Evolutionary conservation across 2,329 filamentous ascomycete species (phyloP).

Genomic region (Capronia epimyces): DNA sequence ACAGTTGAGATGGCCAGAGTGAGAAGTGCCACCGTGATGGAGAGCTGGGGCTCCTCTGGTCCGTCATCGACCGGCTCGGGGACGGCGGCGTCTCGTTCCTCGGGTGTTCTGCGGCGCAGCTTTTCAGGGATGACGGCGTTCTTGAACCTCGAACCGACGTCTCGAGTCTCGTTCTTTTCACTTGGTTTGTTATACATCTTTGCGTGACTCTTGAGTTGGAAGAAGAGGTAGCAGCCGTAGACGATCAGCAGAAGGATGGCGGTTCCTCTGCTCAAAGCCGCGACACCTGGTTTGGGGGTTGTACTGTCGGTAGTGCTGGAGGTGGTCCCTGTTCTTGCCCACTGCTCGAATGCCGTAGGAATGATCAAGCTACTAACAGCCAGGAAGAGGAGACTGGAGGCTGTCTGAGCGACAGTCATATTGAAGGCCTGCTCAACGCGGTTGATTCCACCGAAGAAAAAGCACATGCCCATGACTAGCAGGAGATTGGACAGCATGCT

Average conservation of each 20-base stretch:
- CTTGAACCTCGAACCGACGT: constrained; percentile 25
- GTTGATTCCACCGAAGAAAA: constrained; percentile 78
- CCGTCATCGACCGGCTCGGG: constrained; percentile 53
- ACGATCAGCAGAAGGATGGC: constrained; percentile 78
- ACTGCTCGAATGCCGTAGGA: constrained; percentile 74
- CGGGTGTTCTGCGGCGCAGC: constrained; percentile 6
- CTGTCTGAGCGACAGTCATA: constrained; percentile 83
- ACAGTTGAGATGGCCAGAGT: constrained; percentile 69
- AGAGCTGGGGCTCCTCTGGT: constrained; percentile 67
- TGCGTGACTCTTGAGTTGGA: constrained; percentile 83
- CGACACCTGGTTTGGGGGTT: constrained; percentile 24
- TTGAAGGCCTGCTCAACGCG: constrained; percentile 85
- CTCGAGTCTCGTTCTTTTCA: constrained; percentile 64
- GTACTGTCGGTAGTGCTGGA: constrained; percentile 10
- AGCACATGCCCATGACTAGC: constrained; percentile 85
- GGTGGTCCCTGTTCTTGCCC: constrained; percentile 37
- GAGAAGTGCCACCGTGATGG: constrained; percentile 64
- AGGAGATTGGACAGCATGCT: constrained; percentile 88
- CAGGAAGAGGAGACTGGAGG: constrained; percentile 71
- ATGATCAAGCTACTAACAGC: constrained; percentile 79
- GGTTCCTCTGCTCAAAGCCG: constrained; percentile 34
- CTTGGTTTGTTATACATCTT: constrained; percentile 74
- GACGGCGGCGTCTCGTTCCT: constrained; percentile 2
- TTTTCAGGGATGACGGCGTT: constrained; percentile 29
- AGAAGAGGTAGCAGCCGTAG: constrained; percentile 78